Conservation (phyloP, 2,329 filamentous ascomycete species). For the Penicillium vulpinum region DNA sequence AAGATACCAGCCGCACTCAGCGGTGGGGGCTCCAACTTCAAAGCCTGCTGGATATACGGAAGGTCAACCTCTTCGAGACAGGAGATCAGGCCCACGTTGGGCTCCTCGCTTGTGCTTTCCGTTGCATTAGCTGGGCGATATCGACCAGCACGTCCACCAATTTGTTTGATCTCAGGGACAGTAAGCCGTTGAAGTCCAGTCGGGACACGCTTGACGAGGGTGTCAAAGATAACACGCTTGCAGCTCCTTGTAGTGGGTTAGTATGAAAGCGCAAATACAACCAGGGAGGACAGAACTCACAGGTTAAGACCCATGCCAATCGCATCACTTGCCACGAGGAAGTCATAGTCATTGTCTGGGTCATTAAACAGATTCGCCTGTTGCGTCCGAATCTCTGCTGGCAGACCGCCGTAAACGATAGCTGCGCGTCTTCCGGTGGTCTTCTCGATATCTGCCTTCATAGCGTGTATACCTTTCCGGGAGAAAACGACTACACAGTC, state of each 20-base stretch:
- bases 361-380: conserved; percentile 95
- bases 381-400: conserved; percentile 87
- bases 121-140: conserved; percentile 64
- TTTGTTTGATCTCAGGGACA: conserved; percentile 86
- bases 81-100: conserved; percentile 70
- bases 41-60: conserved; percentile 59
- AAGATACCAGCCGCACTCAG: conserved; percentile 71
- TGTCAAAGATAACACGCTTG: conserved; percentile 85
- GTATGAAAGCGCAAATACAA: neutral
- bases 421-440: conserved; percentile 77
- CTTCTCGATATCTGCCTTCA: conserved; percentile 76
- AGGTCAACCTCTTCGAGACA: conserved; percentile 73
- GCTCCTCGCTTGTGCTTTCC: conserved; percentile 18
- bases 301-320: conserved; percentile 97
- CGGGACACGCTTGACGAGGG: conserved; percentile 71
- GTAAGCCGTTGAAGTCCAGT: conserved; percentile 57
- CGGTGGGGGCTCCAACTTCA: conserved; percentile 63
- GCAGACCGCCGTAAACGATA: conserved; percentile 87
- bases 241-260: conserved; percentile 58
- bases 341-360: conserved; percentile 92
- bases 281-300: conserved; percentile 48
- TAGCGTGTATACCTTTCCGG: conserved; percentile 73
- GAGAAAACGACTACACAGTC: conserved; percentile 90
- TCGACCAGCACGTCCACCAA: conserved; percentile 86
- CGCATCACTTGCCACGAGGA: conserved; percentile 87